Conservation (phyloP, 176 grass and related monocot species). For the Aegilops tauschii region DNA sequence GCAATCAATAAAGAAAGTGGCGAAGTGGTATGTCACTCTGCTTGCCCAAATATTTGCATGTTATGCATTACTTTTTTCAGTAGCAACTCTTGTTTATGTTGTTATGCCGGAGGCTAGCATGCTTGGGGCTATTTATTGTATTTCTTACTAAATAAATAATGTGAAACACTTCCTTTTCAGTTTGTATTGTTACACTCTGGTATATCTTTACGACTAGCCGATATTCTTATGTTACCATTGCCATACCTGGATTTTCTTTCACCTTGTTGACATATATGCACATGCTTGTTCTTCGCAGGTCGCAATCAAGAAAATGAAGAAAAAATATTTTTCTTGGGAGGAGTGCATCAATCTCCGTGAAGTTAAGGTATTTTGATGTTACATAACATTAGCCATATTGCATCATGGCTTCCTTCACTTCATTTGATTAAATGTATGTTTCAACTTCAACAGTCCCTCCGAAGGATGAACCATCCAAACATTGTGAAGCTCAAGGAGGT, state of each 20-base stretch:
- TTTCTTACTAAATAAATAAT: neutral
- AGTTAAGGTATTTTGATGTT: conserved; percentile 81
- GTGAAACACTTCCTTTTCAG: neutral
- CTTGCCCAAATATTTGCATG: conserved; percentile 22
- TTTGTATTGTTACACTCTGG: neutral
- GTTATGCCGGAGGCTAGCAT: neutral
- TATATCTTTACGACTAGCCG: neutral
- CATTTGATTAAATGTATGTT: conserved; percentile 4
- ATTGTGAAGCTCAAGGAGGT: conserved; percentile 99
- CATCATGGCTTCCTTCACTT: conserved; percentile 13
- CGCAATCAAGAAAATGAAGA: conserved; percentile 99
- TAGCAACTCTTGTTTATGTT: neutral
- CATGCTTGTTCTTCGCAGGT: conserved; percentile 46
- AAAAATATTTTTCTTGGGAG: conserved; percentile 95
- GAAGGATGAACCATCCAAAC: conserved; percentile 97
- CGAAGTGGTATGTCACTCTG: conserved; percentile 70
- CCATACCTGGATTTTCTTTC: neutral
- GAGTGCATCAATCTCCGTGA: conserved; percentile 98
- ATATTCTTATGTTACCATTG: neutral
- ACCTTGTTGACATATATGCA: neutral
- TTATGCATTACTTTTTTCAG: neutral
- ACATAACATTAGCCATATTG: neutral
- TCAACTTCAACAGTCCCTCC: conserved; percentile 58
- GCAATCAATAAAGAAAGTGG: conserved; percentile 88
- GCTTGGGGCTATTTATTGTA: neutral